These are phyloP conservation scores for Beauveria brongniartii DNA, from an alignment of 2,329 filamentous ascomycete genomes.

Conservation along the genomic window DNA sequence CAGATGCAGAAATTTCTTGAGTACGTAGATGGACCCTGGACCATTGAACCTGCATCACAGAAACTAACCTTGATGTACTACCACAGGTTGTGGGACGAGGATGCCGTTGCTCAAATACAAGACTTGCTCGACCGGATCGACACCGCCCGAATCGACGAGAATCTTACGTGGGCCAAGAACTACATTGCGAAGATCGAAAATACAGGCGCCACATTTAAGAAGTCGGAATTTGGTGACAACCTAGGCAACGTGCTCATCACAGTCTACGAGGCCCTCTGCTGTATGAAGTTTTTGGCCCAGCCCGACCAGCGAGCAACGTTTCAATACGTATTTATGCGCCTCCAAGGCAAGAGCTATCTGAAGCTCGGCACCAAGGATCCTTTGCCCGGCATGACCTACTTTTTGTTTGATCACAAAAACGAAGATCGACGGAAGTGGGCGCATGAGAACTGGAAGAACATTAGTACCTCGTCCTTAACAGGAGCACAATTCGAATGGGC, in stretches of 20 bases:
- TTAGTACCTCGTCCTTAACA: constrained; percentile 53
- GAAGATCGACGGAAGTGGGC: constrained; percentile 43
- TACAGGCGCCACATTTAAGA: constrained; percentile 37
- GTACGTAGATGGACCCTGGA: constrained; percentile 29
- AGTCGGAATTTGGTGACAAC: constrained; percentile 36
- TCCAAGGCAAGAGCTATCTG: constrained; percentile 64
- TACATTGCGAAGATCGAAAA: constrained; percentile 46
- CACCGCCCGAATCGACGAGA: constrained; percentile 51
- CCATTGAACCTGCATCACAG: constrained; percentile 16
- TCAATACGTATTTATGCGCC: constrained; percentile 72
- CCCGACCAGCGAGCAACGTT: constrained; percentile 52
- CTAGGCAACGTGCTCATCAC: constrained; percentile 60
- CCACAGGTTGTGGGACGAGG: constrained; percentile 38
- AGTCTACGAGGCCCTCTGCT: constrained; percentile 83
- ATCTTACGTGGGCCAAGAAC: constrained; percentile 47
- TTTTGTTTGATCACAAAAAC: constrained; percentile 61
- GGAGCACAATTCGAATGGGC: constrained; percentile 80
- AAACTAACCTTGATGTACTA: background rate
- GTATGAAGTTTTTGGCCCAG: constrained; percentile 63
- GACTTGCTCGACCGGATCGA: constrained; percentile 52
- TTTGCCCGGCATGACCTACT: constrained; percentile 75
- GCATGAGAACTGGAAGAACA: constrained; percentile 32
- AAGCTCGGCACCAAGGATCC: constrained; percentile 65
- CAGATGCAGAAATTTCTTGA: constrained; percentile 56
- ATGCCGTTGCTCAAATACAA: constrained; percentile 43